Evolutionary conservation across 2,329 filamentous ascomycete species (phyloP), one percentile per base, ranked within the genome.

Genomic region (Penicillium brasilianum): DNA sequence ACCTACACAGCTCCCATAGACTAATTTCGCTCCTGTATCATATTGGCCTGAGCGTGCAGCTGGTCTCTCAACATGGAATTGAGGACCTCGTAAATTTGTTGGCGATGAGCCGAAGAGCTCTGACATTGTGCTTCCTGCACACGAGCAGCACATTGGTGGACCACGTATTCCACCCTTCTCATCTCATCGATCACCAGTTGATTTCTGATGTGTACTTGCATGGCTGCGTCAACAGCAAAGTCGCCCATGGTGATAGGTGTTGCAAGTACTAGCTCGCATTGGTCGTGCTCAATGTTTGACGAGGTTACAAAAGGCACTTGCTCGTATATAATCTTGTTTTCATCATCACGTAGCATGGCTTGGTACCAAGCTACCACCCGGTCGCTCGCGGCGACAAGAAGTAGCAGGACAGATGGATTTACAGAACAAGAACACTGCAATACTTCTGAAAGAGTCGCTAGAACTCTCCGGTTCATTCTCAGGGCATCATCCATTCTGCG

Each of bases 401-500:
- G 39, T 14, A 58, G 28, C 30, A 54, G 49, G 7, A 58, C 39
- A 3, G 56, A 58, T 2, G 49, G 49, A 1, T 20, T 37, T 9
- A 13, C 14, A 2, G 49, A 54, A 10, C 49, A 58, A 2, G 39
- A 20, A 48, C 56, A 58, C 4, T 18, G 25, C 7, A 58, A n/a
- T 4, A 58, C 49, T 3, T 11, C 16, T 18, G 37, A 48, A 3
- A 53, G 20, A 11, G 53, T n/a, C 14, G 48, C 30, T 2, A 58
- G 18, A 2, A 39, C 37, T 7, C 25, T 8, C 30, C 56, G 56
- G 11, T 58, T 54, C 4, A 28, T 48, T 34, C 25, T 58, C 18
- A 54, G 49, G 18, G 30, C 56, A 20, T 58, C 56, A 18, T 58
- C 56, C 39, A 58, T 58, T 41, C 44, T 58, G 32, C 56, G 56